Percentiles rank a stretch among this genome's conserved stretches.
phyloP scores from a whole-genome alignment of 2,329 filamentous ascomycete species.

The Phyllosticta ampelicida region DNA sequence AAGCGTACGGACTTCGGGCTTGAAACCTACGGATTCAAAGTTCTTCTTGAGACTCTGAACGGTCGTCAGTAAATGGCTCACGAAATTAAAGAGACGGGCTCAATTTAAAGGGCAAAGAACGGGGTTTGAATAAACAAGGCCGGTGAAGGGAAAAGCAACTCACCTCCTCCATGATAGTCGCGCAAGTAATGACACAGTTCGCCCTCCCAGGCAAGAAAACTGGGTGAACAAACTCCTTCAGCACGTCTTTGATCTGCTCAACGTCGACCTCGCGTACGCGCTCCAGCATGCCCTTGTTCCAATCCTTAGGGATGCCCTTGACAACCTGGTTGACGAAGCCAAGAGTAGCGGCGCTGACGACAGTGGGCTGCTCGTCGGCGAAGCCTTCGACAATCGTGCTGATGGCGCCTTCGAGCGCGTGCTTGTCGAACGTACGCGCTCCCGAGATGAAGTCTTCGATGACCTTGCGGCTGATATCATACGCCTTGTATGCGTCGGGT shows the following conservation, averaged over 20 bases:
- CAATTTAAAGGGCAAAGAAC: no score
- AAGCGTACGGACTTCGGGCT: slow-evolving; percentile 61
- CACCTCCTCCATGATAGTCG: slow-evolving; percentile 75
- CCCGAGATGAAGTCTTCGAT: slow-evolving; percentile 67
- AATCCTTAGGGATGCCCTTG: slow-evolving; percentile 62
- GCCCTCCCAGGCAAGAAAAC: slow-evolving; percentile 71
- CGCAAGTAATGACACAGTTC: slow-evolving; percentile 82
- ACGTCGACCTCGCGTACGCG: slow-evolving; percentile 65
- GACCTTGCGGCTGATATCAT: slow-evolving; percentile 62
- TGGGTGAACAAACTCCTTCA: slow-evolving; percentile 65
- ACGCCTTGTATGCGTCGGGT: slow-evolving; percentile 80
- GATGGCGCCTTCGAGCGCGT: slow-evolving; percentile 81
- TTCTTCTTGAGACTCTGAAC: slow-evolving; percentile 61
- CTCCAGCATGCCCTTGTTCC: slow-evolving; percentile 64
- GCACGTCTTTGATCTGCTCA: slow-evolving; percentile 63
- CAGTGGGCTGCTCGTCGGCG: slow-evolving; percentile 80
- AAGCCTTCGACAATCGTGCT: slow-evolving; percentile 78
- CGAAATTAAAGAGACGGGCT: no score
- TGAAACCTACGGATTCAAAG: slow-evolving; percentile 67
- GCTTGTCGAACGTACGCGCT: slow-evolving; percentile 59
- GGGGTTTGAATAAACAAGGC: no score
- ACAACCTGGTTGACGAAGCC: slow-evolving; percentile 79
- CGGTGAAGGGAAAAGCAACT: slow-evolving; percentile 24
- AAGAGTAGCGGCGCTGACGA: slow-evolving; percentile 68
- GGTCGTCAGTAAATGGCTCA: background rate